Evolutionary conservation across 2,329 filamentous ascomycete species (phyloP), one percentile per base, ranked within the genome.

Genomic region (Fusarium sterilihyphosum): DNA sequence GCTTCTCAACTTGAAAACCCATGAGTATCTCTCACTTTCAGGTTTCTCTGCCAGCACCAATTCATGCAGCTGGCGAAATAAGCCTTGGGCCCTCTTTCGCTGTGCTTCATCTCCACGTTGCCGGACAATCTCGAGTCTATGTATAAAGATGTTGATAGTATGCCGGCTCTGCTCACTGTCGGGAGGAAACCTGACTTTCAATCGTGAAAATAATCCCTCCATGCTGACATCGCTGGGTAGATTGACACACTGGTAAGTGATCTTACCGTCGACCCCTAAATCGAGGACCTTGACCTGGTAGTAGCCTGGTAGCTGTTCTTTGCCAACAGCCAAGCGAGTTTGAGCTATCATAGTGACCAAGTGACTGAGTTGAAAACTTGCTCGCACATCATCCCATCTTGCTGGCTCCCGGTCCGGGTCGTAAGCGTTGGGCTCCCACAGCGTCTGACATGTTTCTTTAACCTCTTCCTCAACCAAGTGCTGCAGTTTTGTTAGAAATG

Each of bases 271-370:
- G 11, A 49, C 35, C 22, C 69, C 38, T 18, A 78, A 56, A 22
- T 78, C 75, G 10, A 76, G 38, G n/a, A 78, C 47, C 18, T 54
- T 65, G 31, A 54, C 26, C 29, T 57, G 62, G 35, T 68, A 77
- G 53, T 78, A 75, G 11, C 70, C 73, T 14, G 74, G 74, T 3
- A 78, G 54, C 14, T 65, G 61, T 22, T 65, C 71, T 29, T 53
- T 68, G 14, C 65, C 74, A 20, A 71, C 37, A 13, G 68, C 38
- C 16, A 78, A 47, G n/a, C 77, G 75, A 35, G 63, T 66, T 61
- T 54, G 72, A 13, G 77, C 74, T 33, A 75, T 63, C 69, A 78
- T 75, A 24, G 46, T 49, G 18, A 74, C 46, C 47, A 70, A 57
- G 16, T 57, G 43, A 26, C 46, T 43, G 20, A 69, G 40, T 1